Conservation (phyloP, 768 basidiomycete species). For the Suillus placidus region DNA sequence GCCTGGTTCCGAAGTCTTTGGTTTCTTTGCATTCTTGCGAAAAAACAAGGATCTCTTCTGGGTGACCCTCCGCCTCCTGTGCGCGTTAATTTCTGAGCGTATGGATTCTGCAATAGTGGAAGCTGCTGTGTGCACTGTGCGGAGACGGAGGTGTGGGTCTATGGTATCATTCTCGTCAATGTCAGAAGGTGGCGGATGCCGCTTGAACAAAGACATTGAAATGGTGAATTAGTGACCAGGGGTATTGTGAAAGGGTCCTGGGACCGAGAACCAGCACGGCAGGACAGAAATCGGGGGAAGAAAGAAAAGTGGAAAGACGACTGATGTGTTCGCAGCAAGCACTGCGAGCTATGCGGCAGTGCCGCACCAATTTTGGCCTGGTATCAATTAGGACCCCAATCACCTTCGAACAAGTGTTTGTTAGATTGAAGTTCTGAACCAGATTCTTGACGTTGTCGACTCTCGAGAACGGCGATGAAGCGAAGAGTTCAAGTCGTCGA, state of each 20-base stretch:
- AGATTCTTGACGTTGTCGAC: not conserved
- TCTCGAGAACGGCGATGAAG: not conserved
- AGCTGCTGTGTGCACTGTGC: conserved; percentile 91
- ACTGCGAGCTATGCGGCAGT: not conserved
- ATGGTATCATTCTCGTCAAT: conserved; percentile 68
- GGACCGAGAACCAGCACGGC: conserved; percentile 37
- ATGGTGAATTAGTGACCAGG: conserved; percentile 23
- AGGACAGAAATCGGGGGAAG: conserved; percentile 18
- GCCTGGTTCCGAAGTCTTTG: conserved; percentile 35
- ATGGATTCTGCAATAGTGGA: conserved; percentile 89
- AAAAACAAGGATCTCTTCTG: conserved; percentile 58
- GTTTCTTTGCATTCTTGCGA: conserved; percentile 55
- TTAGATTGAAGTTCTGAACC: not conserved
- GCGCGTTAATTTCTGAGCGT: conserved; percentile 71
- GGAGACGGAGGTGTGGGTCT: conserved; percentile 85
- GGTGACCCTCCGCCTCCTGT: conserved; percentile 52
- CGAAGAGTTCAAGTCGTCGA: not conserved
- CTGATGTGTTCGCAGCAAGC: conserved; percentile 2
- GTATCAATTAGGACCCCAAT: not conserved
- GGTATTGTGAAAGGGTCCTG: conserved; percentile 20
- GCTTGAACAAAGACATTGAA: conserved; percentile 42
- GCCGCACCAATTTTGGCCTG: not conserved
- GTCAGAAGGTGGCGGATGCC: conserved; percentile 44
- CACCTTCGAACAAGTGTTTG: not conserved
- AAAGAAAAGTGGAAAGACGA: conserved; percentile 8